Percentiles rank a stretch among this genome's conserved stretches.
These are phyloP conservation scores for Acanthamoeba healyi DNA, from an alignment of 208 protist species.

Conservation along the genomic window DNA sequence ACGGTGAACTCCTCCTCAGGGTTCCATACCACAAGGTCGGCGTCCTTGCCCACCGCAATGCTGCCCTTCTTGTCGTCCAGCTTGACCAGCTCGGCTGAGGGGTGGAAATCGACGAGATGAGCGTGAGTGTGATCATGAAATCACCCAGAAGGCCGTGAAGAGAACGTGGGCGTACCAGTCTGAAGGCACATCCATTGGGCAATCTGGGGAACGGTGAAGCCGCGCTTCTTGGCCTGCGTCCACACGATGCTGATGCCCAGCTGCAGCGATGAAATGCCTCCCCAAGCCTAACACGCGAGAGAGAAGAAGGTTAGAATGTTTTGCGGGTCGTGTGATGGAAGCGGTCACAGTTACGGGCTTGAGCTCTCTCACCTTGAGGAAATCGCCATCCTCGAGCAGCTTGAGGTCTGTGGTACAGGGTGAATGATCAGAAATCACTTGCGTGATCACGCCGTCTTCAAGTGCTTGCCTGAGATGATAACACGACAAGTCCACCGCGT, in stretches of 20 bases:
- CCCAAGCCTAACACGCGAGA: conserved; percentile 76
- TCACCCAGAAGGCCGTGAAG: background rate
- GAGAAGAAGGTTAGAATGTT: background rate
- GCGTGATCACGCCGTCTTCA: conserved; percentile 62
- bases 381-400: conserved; percentile 81
- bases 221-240: conserved; percentile 78
- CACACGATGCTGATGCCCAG: conserved; percentile 81
- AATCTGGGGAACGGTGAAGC: conserved; percentile 47
- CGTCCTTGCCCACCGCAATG: conserved; percentile 82
- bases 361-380: conserved; percentile 65
- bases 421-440: conserved; percentile 86
- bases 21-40: conserved; percentile 86
- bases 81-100: conserved; percentile 77
- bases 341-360: too few relatives aligned
- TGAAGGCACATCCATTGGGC: conserved; percentile 78
- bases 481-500: too few relatives aligned
- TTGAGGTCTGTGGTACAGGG: conserved; percentile 85
- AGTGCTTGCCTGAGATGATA: conserved; percentile 78
- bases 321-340: background rate
- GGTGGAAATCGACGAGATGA: background rate
- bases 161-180: conserved; percentile 8
- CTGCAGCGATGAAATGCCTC: conserved; percentile 86
- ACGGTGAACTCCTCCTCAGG: conserved; percentile 77
- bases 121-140: background rate
- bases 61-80: conserved; percentile 81